Base-by-base conservation (phyloP, 2,329 filamentous ascomycete species). In the Fusarium continuum region DNA sequence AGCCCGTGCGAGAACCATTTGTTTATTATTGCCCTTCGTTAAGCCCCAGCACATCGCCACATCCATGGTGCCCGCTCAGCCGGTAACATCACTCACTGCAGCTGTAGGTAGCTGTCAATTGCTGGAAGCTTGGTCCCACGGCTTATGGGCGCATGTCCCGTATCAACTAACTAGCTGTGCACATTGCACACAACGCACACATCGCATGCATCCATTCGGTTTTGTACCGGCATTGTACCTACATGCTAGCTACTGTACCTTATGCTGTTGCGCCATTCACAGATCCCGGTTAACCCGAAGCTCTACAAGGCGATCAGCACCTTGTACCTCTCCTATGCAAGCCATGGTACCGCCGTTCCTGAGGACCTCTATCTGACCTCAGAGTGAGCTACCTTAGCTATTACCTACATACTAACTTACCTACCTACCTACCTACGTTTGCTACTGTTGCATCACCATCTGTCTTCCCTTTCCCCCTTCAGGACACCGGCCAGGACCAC, bases 41-140 rank as follows among this genome's bases (percentile, higher is more conserved):
- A n/a, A 70, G 68, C 68, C 68, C 54, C 61, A 48, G 51, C 47
- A 57, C 55, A 70, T 69, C 62, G 46, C 55, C 50, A 57, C 41
- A 55, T 52, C 56, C 48, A 40, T 22, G 50, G 28, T 63, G 54
- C 52, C 61, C 58, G 41, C 40, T 20, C 50, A 51, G 25, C 43
- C 40, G 49, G 47, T 46, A 47, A 45, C 46, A 49, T 62, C 61
- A 41, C n/a, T 47, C 22, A 29, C 23, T 29, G 22, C 45, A 45
- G 31, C 20, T 41, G 26, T 19, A 29, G 23, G 26, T 19, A 29
- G 23, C 29, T 41, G 32, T 40, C 39, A 41, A 55, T 55, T 43
- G 26, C 35, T 60, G 46, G 20, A 47, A 61, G 55, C 55, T 55
- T 41, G 34, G 34, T 41, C 23, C 39, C 39, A 54, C 25, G 23